Evolutionary conservation across 495 filamentous ascomycete genomes (phyloP), one percentile per base, ranked within the genome.

Genomic region (Aspergillus cavernicola): DNA sequence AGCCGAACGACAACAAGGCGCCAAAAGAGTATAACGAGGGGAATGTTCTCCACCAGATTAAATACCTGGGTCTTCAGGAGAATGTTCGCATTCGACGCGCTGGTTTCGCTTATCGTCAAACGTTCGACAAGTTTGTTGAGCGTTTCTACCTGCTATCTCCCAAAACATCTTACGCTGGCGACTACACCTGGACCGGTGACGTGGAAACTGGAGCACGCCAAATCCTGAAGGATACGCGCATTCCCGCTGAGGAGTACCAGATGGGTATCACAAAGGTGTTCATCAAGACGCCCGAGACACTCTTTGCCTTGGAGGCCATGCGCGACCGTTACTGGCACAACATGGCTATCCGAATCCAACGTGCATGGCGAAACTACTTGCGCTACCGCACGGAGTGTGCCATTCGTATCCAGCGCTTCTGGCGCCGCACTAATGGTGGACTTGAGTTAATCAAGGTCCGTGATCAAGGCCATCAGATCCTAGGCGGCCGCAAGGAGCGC

Each of bases 1-100:
- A 99, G 67, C 95, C 95, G 4, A 99, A 99, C 69, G 95, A 99
- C 61, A 97, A 96, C 73, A 97, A 97, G 69, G 92, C 89, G 9
- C 87, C 90, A 0, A 81, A 80, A 18, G 93, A 99, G 67, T 99
- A 96, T 66, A 96, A 95, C 57, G 78, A 75, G 10, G 83, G 84
- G 22, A 97, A 96, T 62, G 95, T 97, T 29, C 77, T 97, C 56
- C 95, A 99, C 79, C 95, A 99, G 69, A 95, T 99, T 80, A 97
- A 99, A 62, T 99, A 99, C 64, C 86, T 99, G 13, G 95, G 95
- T 80, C 74, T 99, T 8, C 92, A 97, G 63, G 95, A 99, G 75
- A 99, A 99, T 79, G 93, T 99, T 31, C 87, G 95, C 6, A 99
- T 99, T 64, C 84, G 95, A 49, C 84, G 95, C 63, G 93, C 93